Evolutionary conservation across 371 early-diverging fungal genomes (phyloP).

Genomic region (Parasitella parasitica): DNA sequence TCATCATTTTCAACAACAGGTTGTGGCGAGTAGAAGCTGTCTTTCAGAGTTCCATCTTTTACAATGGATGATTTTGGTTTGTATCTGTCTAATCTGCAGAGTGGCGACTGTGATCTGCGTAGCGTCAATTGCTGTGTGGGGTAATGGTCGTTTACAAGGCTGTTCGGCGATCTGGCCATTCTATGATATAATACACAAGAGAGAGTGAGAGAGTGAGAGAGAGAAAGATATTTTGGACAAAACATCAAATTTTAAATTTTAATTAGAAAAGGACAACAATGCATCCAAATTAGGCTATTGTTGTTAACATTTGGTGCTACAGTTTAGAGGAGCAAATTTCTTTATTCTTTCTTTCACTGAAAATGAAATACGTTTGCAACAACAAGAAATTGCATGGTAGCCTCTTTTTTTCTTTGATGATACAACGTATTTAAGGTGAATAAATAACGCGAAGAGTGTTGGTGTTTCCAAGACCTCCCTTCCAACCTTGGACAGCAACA

Average conservation of each 20-base stretch:
- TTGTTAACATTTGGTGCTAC: background rate
- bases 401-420: background rate
- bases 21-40: background rate
- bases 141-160: background rate
- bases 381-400: background rate
- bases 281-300: background rate
- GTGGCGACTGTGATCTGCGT: background rate
- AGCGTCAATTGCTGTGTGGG: background rate
- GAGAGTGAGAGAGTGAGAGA: too few relatives aligned
- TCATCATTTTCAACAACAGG: background rate
- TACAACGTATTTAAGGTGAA: constrained; percentile 23
- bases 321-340: background rate
- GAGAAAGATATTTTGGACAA: too few relatives aligned
- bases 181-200: background rate
- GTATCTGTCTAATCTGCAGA: background rate
- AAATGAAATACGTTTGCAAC: background rate
- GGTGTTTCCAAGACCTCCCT: constrained; percentile 80
- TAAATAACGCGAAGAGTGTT: constrained; percentile 81
- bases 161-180: background rate
- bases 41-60: background rate
- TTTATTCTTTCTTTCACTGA: background rate
- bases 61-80: background rate
- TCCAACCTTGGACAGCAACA: constrained; percentile 85
- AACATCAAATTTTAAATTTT: background rate
- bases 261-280: background rate